Percentiles rank a stretch among this genome's conserved stretches.
Conservation (phyloP, 140 eudicot genomes). For the Flaveria floridana region DNA sequence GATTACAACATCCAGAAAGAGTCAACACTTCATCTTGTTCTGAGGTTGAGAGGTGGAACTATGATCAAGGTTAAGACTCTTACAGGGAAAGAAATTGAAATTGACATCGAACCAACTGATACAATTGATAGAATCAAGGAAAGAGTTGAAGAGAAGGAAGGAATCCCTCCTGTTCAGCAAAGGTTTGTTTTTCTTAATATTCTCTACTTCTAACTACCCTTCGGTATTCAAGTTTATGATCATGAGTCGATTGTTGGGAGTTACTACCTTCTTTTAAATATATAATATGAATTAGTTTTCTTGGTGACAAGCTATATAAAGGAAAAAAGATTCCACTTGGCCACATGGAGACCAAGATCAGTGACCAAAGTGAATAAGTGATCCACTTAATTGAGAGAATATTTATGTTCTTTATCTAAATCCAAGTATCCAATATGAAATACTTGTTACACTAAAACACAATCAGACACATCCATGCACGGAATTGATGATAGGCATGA, state of each 20-base stretch:
- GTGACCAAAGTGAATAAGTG: background rate
- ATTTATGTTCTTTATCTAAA: background rate
- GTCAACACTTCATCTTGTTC: conserved; percentile 48
- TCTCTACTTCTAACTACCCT: conserved; percentile 4
- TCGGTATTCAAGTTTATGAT: background rate
- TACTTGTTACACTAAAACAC: background rate
- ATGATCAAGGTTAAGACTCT: conserved; percentile 57
- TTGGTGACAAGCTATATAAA: background rate
- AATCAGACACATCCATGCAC: background rate
- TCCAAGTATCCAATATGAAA: background rate
- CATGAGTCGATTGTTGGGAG: background rate
- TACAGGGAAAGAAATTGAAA: conserved; percentile 49
- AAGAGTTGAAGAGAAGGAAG: conserved; percentile 49
- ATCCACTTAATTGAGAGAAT: background rate
- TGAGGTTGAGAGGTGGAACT: conserved; percentile 53
- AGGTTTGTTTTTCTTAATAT: conserved; percentile 28
- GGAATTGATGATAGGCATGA: background rate
- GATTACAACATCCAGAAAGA: conserved; percentile 52
- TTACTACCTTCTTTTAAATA: background rate
- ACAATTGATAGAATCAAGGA: conserved; percentile 49
- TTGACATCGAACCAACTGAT: conserved; percentile 48
- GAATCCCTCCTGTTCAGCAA: conserved; percentile 51
- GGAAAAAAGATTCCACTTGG: background rate
- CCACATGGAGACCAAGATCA: background rate
- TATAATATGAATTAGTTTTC: background rate